Evolutionary conservation across 2,329 filamentous ascomycete species (phyloP).

Genomic region (Aspergillus terreus): DNA sequence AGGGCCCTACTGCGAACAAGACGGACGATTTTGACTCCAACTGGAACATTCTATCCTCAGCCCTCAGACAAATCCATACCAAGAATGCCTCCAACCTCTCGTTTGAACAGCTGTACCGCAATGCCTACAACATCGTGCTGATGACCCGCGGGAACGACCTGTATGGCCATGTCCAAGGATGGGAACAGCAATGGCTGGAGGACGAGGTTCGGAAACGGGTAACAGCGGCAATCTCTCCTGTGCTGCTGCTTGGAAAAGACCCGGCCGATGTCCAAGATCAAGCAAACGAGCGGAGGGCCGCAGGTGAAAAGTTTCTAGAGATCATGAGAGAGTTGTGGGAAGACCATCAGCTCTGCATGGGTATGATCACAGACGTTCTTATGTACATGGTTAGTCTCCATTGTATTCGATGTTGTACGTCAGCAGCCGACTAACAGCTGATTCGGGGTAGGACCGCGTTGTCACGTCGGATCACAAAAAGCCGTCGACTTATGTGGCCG

Average conservation of each 20-base stretch:
- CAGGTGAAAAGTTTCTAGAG: constrained; percentile 78
- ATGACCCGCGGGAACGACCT: constrained; percentile 79
- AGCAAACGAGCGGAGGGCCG: constrained; percentile 72
- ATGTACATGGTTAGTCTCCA: constrained; percentile 76
- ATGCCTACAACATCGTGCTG: constrained; percentile 88
- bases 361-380: constrained; percentile 92
- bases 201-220: constrained; percentile 70
- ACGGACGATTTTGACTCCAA: constrained; percentile 77
- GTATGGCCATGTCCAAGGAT: constrained; percentile 74
- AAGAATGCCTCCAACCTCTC: constrained; percentile 87
- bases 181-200: constrained; percentile 78
- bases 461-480: constrained; percentile 69
- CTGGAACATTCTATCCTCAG: constrained; percentile 73
- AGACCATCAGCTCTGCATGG: constrained; percentile 88
- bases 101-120: constrained; percentile 93
- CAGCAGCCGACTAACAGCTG: constrained; percentile 1
- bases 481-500: constrained; percentile 76
- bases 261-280: constrained; percentile 51
- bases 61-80: constrained; percentile 82
- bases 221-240: constrained; percentile 65
- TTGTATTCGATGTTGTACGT: not conserved
- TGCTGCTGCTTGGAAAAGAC: constrained; percentile 56
- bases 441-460: constrained; percentile 64
- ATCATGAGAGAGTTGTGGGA: constrained; percentile 77
- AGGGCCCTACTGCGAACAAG: constrained; percentile 56